A percentile compares a stretch with the other conserved stretches of the same genome.
Evolutionary conservation across 1,139 yeast species (phyloP).

Genomic region (Petasospora fabianii): DNA sequence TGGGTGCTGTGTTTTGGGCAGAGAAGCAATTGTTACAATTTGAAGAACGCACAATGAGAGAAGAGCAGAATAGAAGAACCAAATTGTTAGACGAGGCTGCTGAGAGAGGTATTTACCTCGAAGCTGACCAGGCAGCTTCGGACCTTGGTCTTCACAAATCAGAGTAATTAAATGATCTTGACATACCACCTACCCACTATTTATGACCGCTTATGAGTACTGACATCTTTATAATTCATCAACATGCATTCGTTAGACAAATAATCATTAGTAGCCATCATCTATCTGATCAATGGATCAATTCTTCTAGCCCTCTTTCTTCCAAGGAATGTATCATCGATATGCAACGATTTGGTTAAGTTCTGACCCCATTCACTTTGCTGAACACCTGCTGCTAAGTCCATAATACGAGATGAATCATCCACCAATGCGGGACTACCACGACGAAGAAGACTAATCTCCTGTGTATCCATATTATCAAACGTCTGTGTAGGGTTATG

Average conservation of each 20-base stretch:
- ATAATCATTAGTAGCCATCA: neutral
- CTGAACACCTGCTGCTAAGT: slow-evolving; percentile 23
- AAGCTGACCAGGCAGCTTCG: slow-evolving; percentile 26
- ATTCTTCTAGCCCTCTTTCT: slow-evolving; percentile 3
- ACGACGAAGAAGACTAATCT: slow-evolving; percentile 15
- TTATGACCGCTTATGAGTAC: slow-evolving; percentile 3
- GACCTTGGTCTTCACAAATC: slow-evolving; percentile 4
- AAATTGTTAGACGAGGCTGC: slow-evolving; percentile 38
- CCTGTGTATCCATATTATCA: slow-evolving; percentile 15
- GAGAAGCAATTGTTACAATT: slow-evolving; percentile 35
- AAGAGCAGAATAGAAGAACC: slow-evolving; percentile 31
- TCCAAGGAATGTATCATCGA: slow-evolving; percentile 22
- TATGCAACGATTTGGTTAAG: slow-evolving; percentile 8
- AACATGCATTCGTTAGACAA: neutral
- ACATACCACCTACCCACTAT: neutral
- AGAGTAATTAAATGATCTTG: neutral
- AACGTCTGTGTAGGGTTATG: slow-evolving; percentile 3
- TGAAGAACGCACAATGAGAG: slow-evolving; percentile 31
- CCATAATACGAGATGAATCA: slow-evolving; percentile 19
- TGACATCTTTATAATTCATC: no score
- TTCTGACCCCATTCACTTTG: slow-evolving; percentile 25
- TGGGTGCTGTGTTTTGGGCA: slow-evolving; percentile 37
- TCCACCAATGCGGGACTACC: slow-evolving; percentile 20
- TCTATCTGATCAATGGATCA: neutral
- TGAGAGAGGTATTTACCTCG: slow-evolving; percentile 38